Conservation (phyloP, 2,329 filamentous ascomycete genomes). For the Fusarium sp. region DNA sequence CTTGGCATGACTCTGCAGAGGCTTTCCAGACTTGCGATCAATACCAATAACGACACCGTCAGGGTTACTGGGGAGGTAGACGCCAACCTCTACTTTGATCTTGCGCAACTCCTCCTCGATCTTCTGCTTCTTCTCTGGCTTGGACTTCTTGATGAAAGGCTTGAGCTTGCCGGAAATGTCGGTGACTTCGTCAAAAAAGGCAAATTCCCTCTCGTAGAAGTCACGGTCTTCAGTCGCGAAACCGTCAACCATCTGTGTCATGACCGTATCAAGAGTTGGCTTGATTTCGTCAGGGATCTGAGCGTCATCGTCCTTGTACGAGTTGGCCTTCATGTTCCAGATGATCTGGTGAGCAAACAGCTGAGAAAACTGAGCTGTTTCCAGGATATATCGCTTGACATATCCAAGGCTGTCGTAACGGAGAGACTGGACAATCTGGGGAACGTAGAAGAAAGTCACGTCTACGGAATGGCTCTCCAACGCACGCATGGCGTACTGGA, state of each 20-base stretch:
- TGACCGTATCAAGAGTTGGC: constrained; percentile 91
- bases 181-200: constrained; percentile 98
- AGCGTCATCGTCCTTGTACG: constrained; percentile 96
- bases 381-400: constrained; percentile 94
- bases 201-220: constrained; percentile 95
- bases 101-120: constrained; percentile 98
- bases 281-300: constrained; percentile 92
- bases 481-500: constrained; percentile 97
- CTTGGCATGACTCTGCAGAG: constrained; percentile 97
- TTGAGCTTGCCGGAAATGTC: constrained; percentile 95
- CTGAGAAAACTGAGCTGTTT: constrained; percentile 98
- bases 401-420: constrained; percentile 95
- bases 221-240: constrained; percentile 83
- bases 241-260: constrained; percentile 82
- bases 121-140: constrained; percentile 98
- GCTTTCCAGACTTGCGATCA: constrained; percentile 97
- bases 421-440: constrained; percentile 95
- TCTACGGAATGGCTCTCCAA: constrained; percentile 96
- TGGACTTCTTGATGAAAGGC: constrained; percentile 90
- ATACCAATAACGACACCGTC: constrained; percentile 98
- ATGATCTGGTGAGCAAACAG: constrained; percentile 99
- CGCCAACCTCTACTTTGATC: constrained; percentile 96
- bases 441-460: constrained; percentile 98
- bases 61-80: constrained; percentile 96
- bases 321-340: constrained; percentile 99